Conservation (phyloP, 495 filamentous ascomycete genomes). For the Penicillium cinerascens region DNA sequence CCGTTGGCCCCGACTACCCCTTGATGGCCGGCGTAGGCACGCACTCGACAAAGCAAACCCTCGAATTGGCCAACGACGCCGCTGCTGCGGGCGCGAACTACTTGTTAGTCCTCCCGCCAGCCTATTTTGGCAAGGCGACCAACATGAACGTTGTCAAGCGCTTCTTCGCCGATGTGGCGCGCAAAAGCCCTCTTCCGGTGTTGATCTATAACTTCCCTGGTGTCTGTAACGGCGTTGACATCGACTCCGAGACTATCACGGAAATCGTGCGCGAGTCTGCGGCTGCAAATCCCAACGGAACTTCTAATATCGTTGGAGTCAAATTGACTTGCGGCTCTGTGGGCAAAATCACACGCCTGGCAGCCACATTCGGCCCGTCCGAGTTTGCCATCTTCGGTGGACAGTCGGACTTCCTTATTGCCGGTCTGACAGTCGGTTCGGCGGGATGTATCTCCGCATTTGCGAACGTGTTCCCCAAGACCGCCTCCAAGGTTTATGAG, state of each 20-base stretch:
- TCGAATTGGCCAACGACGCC: conserved; percentile 56
- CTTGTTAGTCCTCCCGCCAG: conserved; percentile 57
- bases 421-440: conserved; percentile 51
- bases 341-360: conserved; percentile 56
- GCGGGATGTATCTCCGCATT: conserved; percentile 66
- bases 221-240: conserved; percentile 66
- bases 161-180: conserved; percentile 58
- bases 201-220: conserved; percentile 70
- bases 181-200: conserved; percentile 48
- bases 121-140: conserved; percentile 60
- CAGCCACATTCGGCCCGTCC: conserved; percentile 47
- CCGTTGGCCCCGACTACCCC: conserved; percentile 47
- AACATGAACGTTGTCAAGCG: conserved; percentile 52
- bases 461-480: conserved; percentile 62
- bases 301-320: conserved; percentile 52
- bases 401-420: conserved; percentile 63
- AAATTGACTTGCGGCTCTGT: conserved; percentile 65
- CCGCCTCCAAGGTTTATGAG: conserved; percentile 50
- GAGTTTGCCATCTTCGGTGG: conserved; percentile 62
- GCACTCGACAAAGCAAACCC: conserved; percentile 60
- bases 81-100: conserved; percentile 55
- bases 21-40: conserved; percentile 62
- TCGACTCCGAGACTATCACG: conserved; percentile 58
- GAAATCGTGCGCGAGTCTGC: conserved; percentile 43
- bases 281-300: conserved; percentile 37